Evolutionary conservation across 163 green algal genomes (phyloP).

Genomic region (Chlorella variabilis): DNA sequence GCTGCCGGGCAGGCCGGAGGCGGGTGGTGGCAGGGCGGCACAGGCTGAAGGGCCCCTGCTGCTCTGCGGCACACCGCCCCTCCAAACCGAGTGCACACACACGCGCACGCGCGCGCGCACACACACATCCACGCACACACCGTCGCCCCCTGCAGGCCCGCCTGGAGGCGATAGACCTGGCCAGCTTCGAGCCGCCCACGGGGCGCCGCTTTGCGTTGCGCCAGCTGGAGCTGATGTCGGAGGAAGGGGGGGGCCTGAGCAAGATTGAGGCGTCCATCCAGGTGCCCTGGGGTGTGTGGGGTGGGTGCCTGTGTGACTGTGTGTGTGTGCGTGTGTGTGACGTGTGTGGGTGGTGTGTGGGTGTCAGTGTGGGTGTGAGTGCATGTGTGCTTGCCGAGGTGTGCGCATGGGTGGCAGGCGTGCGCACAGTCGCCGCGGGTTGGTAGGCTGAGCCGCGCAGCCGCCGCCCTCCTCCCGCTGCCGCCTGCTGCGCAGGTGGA

Average conservation of each 20-base stretch:
- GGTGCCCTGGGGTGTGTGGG: too few relatives aligned
- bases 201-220: conserved; percentile 43
- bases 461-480: too few relatives aligned
- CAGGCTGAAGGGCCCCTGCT: background rate
- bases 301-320: too few relatives aligned
- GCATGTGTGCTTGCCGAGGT: too few relatives aligned
- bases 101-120: background rate
- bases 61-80: too few relatives aligned
- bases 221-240: conserved; percentile 46
- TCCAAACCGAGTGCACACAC: background rate
- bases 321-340: too few relatives aligned
- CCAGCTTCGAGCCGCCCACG: conserved; percentile 43
- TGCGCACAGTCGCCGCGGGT: too few relatives aligned
- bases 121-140: background rate
- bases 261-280: too few relatives aligned
- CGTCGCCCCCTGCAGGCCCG: conserved; percentile 43
- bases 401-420: too few relatives aligned
- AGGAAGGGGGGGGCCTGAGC: background rate
- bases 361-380: too few relatives aligned
- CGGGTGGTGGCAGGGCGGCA: background rate
- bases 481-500: conserved; percentile 14
- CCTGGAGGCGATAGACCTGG: conserved; percentile 47
- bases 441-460: too few relatives aligned
- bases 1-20: background rate
- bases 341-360: too few relatives aligned